These are phyloP conservation scores for Fusarium sp. DNA, from an alignment of 2,329 filamentous ascomycete genomes.

Conservation along the genomic window DNA sequence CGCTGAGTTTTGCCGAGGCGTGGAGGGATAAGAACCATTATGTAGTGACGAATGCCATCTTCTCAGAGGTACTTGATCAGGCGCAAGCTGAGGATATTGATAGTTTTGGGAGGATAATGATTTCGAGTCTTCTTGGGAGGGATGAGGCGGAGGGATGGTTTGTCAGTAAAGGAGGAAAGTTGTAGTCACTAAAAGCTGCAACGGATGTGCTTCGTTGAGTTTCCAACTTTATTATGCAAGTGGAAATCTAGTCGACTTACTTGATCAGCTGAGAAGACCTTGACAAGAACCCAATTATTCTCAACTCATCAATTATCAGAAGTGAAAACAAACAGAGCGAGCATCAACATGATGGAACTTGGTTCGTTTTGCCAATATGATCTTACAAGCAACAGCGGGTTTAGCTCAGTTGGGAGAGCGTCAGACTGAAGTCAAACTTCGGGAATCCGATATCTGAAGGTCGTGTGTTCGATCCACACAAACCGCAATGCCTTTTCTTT, in stretches of 20 bases:
- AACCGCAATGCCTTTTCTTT: conserved; percentile 41
- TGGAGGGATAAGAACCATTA: conserved; percentile 54
- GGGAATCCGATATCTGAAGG: conserved; percentile 46
- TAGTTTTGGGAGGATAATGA: conserved; percentile 55
- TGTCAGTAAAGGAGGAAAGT: conserved; percentile 40
- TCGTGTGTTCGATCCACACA: conserved; percentile 50
- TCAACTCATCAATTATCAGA: neutral
- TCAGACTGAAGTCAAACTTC: conserved; percentile 44
- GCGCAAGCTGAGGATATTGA: conserved; percentile 58
- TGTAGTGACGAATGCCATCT: conserved; percentile 49
- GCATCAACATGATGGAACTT: rapidly evolving
- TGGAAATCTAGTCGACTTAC: neutral
- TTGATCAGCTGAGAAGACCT: neutral
- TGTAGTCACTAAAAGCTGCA: conserved; percentile 4
- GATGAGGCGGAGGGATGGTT: conserved; percentile 53
- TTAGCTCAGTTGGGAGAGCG: conserved; percentile 50
- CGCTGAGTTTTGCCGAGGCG: conserved; percentile 53
- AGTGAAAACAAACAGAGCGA: neutral
- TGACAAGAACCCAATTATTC: neutral
- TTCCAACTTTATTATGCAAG: neutral
- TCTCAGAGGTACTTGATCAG: conserved; percentile 46
- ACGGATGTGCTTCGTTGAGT: neutral
- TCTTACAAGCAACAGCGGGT: conserved; percentile 36
- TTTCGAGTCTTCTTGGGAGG: conserved; percentile 48
- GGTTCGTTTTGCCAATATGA: rapidly evolving